Base-by-base conservation (phyloP, 495 filamentous ascomycete genomes). In the Aspergillus funiculosus region DNA sequence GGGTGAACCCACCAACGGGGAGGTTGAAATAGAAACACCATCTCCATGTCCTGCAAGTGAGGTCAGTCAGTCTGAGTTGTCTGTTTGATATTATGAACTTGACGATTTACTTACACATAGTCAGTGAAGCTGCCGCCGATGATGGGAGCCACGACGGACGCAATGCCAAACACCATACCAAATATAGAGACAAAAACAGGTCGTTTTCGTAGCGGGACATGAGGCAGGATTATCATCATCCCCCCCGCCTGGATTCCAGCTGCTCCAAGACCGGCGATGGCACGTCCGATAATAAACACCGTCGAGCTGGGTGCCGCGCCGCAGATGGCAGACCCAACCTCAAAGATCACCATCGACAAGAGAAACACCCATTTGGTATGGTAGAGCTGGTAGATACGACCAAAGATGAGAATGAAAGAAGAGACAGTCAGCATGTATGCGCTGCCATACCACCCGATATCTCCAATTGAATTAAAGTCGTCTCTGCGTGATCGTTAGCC, bases 11-110 rank as follows among this genome's bases (percentile, higher is more conserved):
- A 6, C 81, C 81, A 28, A 84, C 69, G 4, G 81, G 81, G 14
- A 85, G 62, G 46, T 87, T 87, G 63, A 85, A 83, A 58, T 78
- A 89, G 62, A 91, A 89, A 54, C 84, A 89, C 86, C 86, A 90
- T 46, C 87, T 67, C 87, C 87, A 92, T 1, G 77, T 77, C 4
- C n/a, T n/a, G n/a, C n/a, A n/a, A n/a, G n/a, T n/a, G n/a, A n/a
- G n/a, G n/a, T n/a, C n/a, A n/a, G n/a, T n/a, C n/a, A n/a, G n/a
- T n/a, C n/a, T n/a, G n/a, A n/a, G n/a, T n/a, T n/a, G n/a, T n/a
- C n/a, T n/a, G n/a, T n/a, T n/a, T n/a, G n/a, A n/a, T n/a, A n/a
- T n/a, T n/a, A n/a, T n/a, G n/a, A n/a, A n/a, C n/a, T n/a, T n/a
- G n/a, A n/a, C n/a, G n/a, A n/a, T n/a, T n/a, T n/a, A n/a, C n/a